Percentiles rank a stretch among this genome's conserved stretches.
phyloP scores from a whole-genome alignment of 805 yeast species.

The Yamadazyma ubonensis region DNA sequence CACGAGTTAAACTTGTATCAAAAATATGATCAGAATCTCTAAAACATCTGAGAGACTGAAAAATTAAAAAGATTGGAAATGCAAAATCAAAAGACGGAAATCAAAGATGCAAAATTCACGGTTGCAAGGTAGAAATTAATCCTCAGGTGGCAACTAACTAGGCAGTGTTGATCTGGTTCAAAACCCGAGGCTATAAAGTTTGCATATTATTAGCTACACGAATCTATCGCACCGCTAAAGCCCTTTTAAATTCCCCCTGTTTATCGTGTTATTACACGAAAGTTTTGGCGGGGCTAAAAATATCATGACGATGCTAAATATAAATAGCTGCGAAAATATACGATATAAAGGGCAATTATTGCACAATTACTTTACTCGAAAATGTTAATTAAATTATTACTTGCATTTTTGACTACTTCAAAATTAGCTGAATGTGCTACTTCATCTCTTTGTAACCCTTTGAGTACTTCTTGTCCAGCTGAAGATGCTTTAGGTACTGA shows the following conservation, averaged over 20 bases:
- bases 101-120: background rate
- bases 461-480: constrained; percentile 24
- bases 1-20: too few relatives aligned
- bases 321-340: constrained; percentile 9
- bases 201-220: constrained; percentile 1
- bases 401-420: constrained; percentile 2
- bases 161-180: background rate
- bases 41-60: too few relatives aligned
- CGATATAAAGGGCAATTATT: background rate
- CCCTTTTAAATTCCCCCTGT: too few relatives aligned
- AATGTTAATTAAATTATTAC: too few relatives aligned
- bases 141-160: background rate
- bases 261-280: constrained; percentile 1
- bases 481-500: constrained; percentile 65
- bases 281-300: background rate
- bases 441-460: constrained; percentile 25
- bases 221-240: too few relatives aligned
- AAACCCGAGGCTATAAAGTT: constrained; percentile 4
- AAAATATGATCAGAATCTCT: too few relatives aligned
- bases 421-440: constrained; percentile 13
- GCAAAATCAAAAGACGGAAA: too few relatives aligned
- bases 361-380: too few relatives aligned
- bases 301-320: too few relatives aligned
- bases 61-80: too few relatives aligned
- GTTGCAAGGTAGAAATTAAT: background rate